Base-by-base conservation (phyloP, 179 eudicot genomes). In the Spergularia azorica region DNA sequence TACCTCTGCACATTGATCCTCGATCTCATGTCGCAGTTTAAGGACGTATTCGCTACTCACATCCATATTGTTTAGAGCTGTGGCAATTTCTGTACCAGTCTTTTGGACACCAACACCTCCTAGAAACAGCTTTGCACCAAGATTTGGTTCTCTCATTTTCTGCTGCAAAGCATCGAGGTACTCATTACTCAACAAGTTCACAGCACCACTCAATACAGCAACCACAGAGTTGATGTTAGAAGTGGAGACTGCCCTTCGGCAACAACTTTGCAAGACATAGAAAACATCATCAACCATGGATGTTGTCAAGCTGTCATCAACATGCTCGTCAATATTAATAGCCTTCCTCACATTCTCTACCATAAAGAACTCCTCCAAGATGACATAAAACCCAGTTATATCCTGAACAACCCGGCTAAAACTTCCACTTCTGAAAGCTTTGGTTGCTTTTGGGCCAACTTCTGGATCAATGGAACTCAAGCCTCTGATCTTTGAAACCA, bases 311-410 rank as follows among this genome's bases (percentile, higher is more conserved):
- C 92, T 88, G 70, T 92, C 98, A 0, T 87, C 84, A 63, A 90
- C 97, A 75, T 88, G 90, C 78, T 92, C 97, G 26, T 94, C 94
- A 46, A 94, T 94, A 80, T 88, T 88, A 64, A 94, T 92, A 59
- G 98, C 98, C 88, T 94, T 94, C 81, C 97, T 92, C 66, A 94
- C 98, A 86, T 94, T 94, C 78, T 92, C 98, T 82, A 92, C 98
- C 98, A 94, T 94, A 74, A 92, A 94, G 81, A 87, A 94, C 62
- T 91, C 97, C 86, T 94, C 98, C 82, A 94, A 81, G 38, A 94
- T 86, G 50, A 94, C 97, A 81, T 94, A 94, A 80, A 88, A 94
- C 39, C 97, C 93, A 4, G 95, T 92, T 5, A 92, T 85, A 18
- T 92, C 98, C 77, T 89, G 94, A 74, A 87, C 90, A 75, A 89